Evolutionary conservation across 768 basidiomycete species (phyloP), one percentile per base, ranked within the genome.

Genomic region (Jaapia argillacea): DNA sequence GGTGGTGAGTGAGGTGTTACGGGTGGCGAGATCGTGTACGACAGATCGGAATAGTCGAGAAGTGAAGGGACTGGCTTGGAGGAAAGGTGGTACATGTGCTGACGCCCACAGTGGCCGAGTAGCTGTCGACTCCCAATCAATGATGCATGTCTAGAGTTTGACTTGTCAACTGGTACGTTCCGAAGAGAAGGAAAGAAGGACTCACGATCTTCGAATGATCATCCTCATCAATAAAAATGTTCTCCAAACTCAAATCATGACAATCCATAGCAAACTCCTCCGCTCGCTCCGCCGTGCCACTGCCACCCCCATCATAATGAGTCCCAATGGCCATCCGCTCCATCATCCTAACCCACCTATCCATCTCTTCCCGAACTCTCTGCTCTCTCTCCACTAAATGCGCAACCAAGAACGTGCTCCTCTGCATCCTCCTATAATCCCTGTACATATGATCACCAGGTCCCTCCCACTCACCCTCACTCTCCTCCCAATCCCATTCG

Each of bases 91-190:
- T 2, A 88, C 68, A 54, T 91, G 87, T 0, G 88, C 85, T 46
- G 78, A 81, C 16, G 83, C 81, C 86, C 86, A 90, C 16, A 91
- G 70, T 3, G 87, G 88, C 12, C 88, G 72, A 6, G 80, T 86
- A 7, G 85, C 86, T n/a, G 87, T 89, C 13, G 87, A 85, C 57
- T 91, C 87, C 87, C 85, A 89, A 52, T 91, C 88, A 33, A 91
- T 90, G 45, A 91, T 75, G 53, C 85, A 85, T 1, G 85, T 85
- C 88, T 91, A 54, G 6, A 43, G 28, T n/a, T n/a, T 24, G 40
- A 4, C 18, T 4, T 40, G 23, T 12, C 20, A 48, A 41, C 24
- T 4, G 18, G 47, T 33, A 23, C 33, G 36, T 27, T 31, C 5
- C 3, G 40, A 1, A 20, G 27, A n/a, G 35, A 40, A 24, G 42